Base-by-base conservation (phyloP, 106 monocot genomes). In the Platanthera guangdongensis region DNA sequence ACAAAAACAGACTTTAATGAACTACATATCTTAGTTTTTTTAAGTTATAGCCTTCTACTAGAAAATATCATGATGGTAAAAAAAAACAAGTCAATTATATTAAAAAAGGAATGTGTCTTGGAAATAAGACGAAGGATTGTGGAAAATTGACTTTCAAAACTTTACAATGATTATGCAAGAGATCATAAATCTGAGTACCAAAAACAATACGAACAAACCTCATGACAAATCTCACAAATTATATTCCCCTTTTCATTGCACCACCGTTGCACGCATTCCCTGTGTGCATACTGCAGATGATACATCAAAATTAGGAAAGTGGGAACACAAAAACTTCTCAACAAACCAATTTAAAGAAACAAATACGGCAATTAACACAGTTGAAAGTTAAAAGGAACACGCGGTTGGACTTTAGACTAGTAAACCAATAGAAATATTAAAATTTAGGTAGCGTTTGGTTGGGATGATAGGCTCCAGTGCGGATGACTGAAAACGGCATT, bases 241-340 rank as follows among this genome's bases (percentile, higher is more conserved):
- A 85, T 91, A 81, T 96, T 87, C 52, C 93, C 91, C 82, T 97
- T 97, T 80, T 97, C 96, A 83, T 97, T 86, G 81, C 93, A 86
- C 96, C 96, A 97, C 15, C 86, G 80, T 57, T 97, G 93, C 52
- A 97, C 78, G 70, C 96, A 97, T 49, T 69, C 76, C 80, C 88
- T 89, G 79, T 97, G 96, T 74, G 96, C 93, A 94, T 85, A 97
- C 93, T 97, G 85, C 57, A 80, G 3, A 32, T 65, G 65, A 39
- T 39, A 39, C 12, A 1, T 10, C 65, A 65, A 9, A 65, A 10
- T 39, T 30, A 65, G 12, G 2, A 11, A 77, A 12, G 16, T 77
- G 7, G 82, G 72, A 76, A 68, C 65, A 53, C 28, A 67, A 46
- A 64, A 67, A 22, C 11, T 19, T 52, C 28, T 8, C 57, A 39